Percentiles rank a stretch among this genome's conserved stretches.
Conservation (phyloP, 805 yeast genomes). For the Metschnikowia orientalis region DNA sequence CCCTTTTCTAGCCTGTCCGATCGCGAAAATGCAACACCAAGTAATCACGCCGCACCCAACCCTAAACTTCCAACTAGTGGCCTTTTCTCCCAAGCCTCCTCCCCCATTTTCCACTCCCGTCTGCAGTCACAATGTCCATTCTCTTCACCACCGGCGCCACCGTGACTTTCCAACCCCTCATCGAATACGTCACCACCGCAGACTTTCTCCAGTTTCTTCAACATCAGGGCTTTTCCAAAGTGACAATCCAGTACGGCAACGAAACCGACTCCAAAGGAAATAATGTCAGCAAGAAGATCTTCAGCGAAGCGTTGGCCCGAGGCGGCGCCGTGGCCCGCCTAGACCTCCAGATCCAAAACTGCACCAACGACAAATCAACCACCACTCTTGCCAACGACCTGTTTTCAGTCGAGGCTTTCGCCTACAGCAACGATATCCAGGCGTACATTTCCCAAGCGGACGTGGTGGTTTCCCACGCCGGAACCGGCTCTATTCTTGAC, state of each 20-base stretch:
- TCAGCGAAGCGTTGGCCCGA: constrained; percentile 18
- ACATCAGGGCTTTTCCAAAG: constrained; percentile 29
- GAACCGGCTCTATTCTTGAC: constrained; percentile 88
- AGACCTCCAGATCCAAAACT: constrained; percentile 13
- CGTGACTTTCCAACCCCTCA: constrained; percentile 63
- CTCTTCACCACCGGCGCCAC: constrained; percentile 91
- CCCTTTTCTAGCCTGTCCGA: no score
- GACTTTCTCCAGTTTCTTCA: constrained; percentile 35
- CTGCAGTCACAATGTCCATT: constrained; percentile 14
- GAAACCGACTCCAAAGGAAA: constrained; percentile 19
- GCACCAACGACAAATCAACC: constrained; percentile 16
- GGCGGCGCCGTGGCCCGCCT: constrained; percentile 11
- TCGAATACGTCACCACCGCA: constrained; percentile 38
- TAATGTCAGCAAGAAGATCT: constrained; percentile 23
- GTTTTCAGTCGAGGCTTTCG: constrained; percentile 23
- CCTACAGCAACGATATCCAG: constrained; percentile 25
- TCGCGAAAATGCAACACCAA: no score
- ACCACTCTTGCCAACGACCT: constrained; percentile 7
- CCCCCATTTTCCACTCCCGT: no score
- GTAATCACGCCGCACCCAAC: no score
- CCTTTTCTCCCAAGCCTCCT: no score
- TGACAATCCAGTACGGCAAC: constrained; percentile 31
- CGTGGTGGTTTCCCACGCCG: constrained; percentile 82
- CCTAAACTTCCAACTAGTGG: no score
- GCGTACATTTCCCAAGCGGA: constrained; percentile 43